These are phyloP conservation scores for Physocladia obscura DNA, from an alignment of 192 early-diverging fungal species.

Conservation along the genomic window DNA sequence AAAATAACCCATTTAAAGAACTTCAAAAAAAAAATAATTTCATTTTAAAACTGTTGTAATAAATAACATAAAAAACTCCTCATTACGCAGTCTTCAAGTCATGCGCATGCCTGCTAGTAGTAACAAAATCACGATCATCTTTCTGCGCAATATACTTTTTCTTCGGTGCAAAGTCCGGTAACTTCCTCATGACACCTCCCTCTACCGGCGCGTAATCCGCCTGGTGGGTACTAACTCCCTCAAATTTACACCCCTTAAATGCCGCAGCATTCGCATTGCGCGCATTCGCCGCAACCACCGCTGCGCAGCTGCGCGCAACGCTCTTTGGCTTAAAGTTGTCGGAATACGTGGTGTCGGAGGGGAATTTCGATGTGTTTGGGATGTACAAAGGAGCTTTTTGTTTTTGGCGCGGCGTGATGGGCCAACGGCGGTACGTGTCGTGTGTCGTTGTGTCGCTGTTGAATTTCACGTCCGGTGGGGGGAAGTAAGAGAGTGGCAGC, in stretches of 20 bases:
- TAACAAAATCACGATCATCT: slow-evolving; percentile 50
- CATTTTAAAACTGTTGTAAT: too few species aligned
- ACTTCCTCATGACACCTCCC: neutral
- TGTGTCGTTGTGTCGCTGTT: slow-evolving; percentile 41
- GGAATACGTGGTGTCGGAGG: slow-evolving; percentile 37
- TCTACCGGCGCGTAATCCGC: slow-evolving; percentile 27
- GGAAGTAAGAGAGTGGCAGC: slow-evolving; percentile 3
- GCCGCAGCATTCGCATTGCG: too few species aligned
- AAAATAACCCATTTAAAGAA: neutral
- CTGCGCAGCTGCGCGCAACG: too few species aligned
- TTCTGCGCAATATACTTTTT: slow-evolving; percentile 29
- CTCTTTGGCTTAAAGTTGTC: slow-evolving; percentile 33
- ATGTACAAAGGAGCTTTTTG: slow-evolving; percentile 29
- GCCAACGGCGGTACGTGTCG: slow-evolving; percentile 40
- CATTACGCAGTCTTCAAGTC: neutral
- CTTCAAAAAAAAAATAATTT: neutral
- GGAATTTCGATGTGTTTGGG: slow-evolving; percentile 39
- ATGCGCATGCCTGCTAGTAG: slow-evolving; percentile 30
- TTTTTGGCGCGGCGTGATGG: slow-evolving; percentile 18
- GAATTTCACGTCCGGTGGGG: slow-evolving; percentile 33
- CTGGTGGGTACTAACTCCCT: slow-evolving; percentile 39
- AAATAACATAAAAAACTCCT: neutral
- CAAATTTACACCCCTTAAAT: slow-evolving; percentile 42
- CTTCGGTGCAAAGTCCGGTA: slow-evolving; percentile 43
- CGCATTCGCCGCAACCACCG: too few species aligned